phyloP scores from a whole-genome alignment of 805 yeast species.

The Ogataea salicorniae region DNA sequence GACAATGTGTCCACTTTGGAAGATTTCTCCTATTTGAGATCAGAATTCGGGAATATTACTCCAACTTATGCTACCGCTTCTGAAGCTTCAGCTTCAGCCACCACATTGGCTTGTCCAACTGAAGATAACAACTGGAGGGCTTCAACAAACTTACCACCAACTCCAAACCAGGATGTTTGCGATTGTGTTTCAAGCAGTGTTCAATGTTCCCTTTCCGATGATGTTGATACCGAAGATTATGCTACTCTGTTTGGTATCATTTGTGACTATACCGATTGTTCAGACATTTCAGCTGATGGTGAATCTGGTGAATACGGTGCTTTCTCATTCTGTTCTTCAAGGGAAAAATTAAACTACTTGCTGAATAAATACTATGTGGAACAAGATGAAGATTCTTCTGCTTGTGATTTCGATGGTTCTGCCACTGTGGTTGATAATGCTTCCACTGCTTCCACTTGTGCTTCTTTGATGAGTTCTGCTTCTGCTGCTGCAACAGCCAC shows the following conservation, averaged over 20 bases:
- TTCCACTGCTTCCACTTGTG: slow-evolving; percentile 39
- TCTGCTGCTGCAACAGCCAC: slow-evolving; percentile 36
- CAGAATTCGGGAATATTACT: slow-evolving; percentile 46
- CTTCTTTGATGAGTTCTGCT: slow-evolving; percentile 41
- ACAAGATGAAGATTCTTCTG: slow-evolving; percentile 40
- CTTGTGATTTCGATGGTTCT: slow-evolving; percentile 69
- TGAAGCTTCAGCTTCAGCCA: slow-evolving; percentile 33
- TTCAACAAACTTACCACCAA: slow-evolving; percentile 64
- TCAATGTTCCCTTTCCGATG: slow-evolving; percentile 52
- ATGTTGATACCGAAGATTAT: slow-evolving; percentile 50
- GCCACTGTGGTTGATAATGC: slow-evolving; percentile 48
- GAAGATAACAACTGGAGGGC: slow-evolving; percentile 60
- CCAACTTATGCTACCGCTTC: slow-evolving; percentile 43
- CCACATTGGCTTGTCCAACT: slow-evolving; percentile 43
- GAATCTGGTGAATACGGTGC: slow-evolving; percentile 64
- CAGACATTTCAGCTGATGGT: slow-evolving; percentile 58
- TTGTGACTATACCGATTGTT: slow-evolving; percentile 57
- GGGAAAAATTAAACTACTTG: slow-evolving; percentile 63
- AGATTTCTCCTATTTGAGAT: slow-evolving; percentile 55
- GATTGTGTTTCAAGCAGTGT: slow-evolving; percentile 52
- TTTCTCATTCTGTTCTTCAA: slow-evolving; percentile 66
- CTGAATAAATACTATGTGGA: slow-evolving; percentile 58
- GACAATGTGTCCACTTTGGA: slow-evolving; percentile 48
- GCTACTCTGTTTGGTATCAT: slow-evolving; percentile 52
- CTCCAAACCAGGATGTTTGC: slow-evolving; percentile 65